Base-by-base conservation (phyloP, 495 filamentous ascomycete species). In the Hypoxylon fragiforme region DNA sequence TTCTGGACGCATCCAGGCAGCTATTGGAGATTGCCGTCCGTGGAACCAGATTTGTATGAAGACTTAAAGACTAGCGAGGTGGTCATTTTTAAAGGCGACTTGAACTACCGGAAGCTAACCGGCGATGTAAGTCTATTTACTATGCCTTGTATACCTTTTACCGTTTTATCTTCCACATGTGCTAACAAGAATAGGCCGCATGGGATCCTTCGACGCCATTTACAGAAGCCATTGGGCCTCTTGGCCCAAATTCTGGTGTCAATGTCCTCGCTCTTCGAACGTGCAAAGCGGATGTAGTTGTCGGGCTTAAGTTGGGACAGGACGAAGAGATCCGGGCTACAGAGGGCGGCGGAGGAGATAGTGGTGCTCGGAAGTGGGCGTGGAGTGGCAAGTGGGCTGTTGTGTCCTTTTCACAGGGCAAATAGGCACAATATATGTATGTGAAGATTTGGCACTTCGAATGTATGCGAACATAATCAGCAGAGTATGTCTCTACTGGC, bases 331-430 rank as follows among this genome's bases (percentile, higher is more conserved):
- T 98, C 37, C 83, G 80, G 54, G 73, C 76, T 3, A 78, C 68
- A 59, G 85, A 89, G 36, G 83, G 77, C 11, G 90, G 86, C 1
- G 86, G 84, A 7, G 86, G 81, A 5, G 83, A 88, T 51, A 77
- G 74, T 9, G 85, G 87, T 12, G 79, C 82, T 14, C 81, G 94
- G 53, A 92, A 92, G 69, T 98, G 94, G 94, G 94, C 91, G 1
- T 97, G 92, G 92, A 89, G 81, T 67, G 94, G 94, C 7, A 97
- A 97, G 72, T 97, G 90, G 90, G 94, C 92, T 2, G 90, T 97
- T 26, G 85, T 94, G 9, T 92, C 91, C 15, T 95, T 96, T 62
- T 95, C 79, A 7, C 54, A 69, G 32, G 74, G 76, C 4, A 65
- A 64, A 15, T 74, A 47, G 62, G 4, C 13, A 9, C 42, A 30